Base-by-base conservation (phyloP, 306 rosid species). In the Hippophae tibetana region DNA sequence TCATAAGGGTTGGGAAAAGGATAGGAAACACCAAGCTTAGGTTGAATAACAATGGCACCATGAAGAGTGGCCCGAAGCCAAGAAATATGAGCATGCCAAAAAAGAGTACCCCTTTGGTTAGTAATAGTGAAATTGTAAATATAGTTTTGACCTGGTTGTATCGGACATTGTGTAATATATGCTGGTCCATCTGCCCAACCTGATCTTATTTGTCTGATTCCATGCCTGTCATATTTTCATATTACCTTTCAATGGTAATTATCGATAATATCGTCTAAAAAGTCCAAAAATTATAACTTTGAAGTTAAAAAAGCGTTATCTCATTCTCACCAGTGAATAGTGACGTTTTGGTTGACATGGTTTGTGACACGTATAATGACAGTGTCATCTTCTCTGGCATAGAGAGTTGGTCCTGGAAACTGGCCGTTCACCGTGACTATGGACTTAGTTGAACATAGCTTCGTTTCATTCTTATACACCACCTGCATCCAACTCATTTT, bases 141-240 rank as follows among this genome's bases (percentile, higher is more conserved):
- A 38, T 56, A 89, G 64, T 73, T 77, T 52, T 76, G 83, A 25
- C 87, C 83, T 0, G 89, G 80, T 38, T 76, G 86, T 45, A 84
- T 86, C 0, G 95, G 93, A 50, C 97, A 89, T 45, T 89, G 89
- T 40, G 93, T 82, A 31, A 89, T 54, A 61, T 81, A 89, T 62
- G 84, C 89, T 5, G 97, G 95, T 9, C 95, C 97, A 70, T 86
- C 92, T 6, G 82, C 59, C 97, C 97, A 86, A 42, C 77, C 72
- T 5, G 68, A 83, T 61, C 72, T 53, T 52, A 79, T 42, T 57
- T 86, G 95, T 65, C 65, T 78, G 50, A 86, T 76, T 27, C 92
- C 92, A 76, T 89, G 95, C 89, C 93, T 81, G 72, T 57, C 58
- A 51, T 40, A 31, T 31, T 31, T 31, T 31, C 38, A 31, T 31